These are phyloP conservation scores for Carex littledalei DNA, from an alignment of 176 grass and related monocot genomes.

Conservation along the genomic window DNA sequence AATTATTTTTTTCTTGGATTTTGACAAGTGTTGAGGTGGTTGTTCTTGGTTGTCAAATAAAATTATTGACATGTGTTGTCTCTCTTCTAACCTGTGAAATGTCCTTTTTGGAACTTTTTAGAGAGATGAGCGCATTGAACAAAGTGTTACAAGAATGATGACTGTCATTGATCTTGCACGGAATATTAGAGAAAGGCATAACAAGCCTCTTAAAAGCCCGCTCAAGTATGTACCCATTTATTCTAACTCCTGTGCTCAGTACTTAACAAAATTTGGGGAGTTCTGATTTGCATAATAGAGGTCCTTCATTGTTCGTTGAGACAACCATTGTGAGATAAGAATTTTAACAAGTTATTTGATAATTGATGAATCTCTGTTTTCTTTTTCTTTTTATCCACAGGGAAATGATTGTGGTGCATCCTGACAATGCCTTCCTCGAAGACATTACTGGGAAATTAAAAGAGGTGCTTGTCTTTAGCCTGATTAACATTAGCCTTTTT, in stretches of 20 bases:
- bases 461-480: constrained; percentile 54
- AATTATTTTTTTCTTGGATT: background rate
- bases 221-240: constrained; percentile 60
- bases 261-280: background rate
- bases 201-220: constrained; percentile 93
- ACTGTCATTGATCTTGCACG: constrained; percentile 97
- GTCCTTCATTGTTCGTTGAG: background rate
- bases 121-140: constrained; percentile 97
- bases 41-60: background rate
- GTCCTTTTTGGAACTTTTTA: constrained; percentile 34
- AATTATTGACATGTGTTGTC: background rate
- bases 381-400: constrained; percentile 31
- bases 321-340: constrained; percentile 8
- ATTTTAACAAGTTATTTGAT: constrained; percentile 20
- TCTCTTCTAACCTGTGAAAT: background rate
- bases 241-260: background rate
- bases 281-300: background rate
- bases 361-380: constrained; percentile 16
- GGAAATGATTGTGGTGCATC: constrained; percentile 98
- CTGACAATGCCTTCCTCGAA: constrained; percentile 81
- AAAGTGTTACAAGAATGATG: constrained; percentile 95
- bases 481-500: constrained; percentile 20
- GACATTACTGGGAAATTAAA: constrained; percentile 90
- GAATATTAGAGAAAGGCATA: constrained; percentile 86
- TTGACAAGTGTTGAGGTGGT: background rate